Conservation (phyloP, 768 basidiomycete species). For the Podaxis sp. region DNA sequence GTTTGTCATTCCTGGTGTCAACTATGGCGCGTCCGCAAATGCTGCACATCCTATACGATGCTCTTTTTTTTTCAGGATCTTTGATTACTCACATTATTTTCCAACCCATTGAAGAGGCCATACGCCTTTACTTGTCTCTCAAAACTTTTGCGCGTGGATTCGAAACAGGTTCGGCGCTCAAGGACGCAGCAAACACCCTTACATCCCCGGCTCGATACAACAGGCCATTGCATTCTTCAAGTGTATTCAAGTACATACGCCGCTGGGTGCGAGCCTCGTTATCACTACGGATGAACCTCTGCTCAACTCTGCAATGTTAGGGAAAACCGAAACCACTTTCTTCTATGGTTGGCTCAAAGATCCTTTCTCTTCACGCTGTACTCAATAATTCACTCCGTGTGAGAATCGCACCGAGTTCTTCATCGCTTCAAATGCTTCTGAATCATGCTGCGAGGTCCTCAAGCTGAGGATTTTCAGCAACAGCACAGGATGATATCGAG, state of each 20-base stretch:
- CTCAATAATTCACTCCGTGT: conserved; percentile 88
- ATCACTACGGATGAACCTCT: neutral
- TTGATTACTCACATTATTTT: conserved; percentile 89
- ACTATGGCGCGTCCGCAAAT: conserved; percentile 67
- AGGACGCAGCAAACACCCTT: conserved; percentile 50
- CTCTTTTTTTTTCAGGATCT: conserved; percentile 56
- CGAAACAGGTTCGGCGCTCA: conserved; percentile 21
- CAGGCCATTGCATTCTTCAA: conserved; percentile 23
- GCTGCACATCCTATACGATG: neutral
- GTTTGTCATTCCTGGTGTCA: conserved; percentile 86
- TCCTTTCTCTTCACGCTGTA: conserved; percentile 20
- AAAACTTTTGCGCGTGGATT: conserved; percentile 38
- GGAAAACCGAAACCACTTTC: neutral
- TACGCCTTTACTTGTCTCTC: conserved; percentile 91
- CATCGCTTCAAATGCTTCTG: conserved; percentile 86
- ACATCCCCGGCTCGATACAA: conserved; percentile 65
- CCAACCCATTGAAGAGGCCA: conserved; percentile 93
- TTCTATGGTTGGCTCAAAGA: neutral
- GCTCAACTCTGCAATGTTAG: neutral
- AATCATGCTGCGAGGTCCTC: conserved; percentile 85
- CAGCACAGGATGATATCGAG: conserved; percentile 80
- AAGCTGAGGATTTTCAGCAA: conserved; percentile 78
- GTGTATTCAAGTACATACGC: neutral
- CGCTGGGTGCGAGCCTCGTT: too few relatives aligned
- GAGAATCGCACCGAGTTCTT: conserved; percentile 91